phyloP scores from a whole-genome alignment of 208 protist species.

The Acanthamoeba healyi region DNA sequence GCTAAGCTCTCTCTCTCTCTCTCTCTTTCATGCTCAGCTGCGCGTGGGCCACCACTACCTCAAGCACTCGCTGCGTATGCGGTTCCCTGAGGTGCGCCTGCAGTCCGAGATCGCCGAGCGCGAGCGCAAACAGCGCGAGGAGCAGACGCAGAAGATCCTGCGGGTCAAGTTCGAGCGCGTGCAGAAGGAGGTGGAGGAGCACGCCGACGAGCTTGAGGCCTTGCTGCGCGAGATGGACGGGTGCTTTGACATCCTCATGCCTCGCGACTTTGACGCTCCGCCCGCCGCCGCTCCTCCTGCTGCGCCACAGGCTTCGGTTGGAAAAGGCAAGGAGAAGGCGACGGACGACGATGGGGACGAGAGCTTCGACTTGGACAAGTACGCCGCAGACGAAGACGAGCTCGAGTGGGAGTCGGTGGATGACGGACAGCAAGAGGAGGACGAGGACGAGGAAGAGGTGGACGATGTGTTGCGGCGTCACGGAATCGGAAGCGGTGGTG shows the following conservation, averaged over 20 bases:
- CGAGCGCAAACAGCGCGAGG: neutral
- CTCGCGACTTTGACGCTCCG: neutral
- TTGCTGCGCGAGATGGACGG: neutral
- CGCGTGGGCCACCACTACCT: constrained; percentile 30
- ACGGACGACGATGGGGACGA: neutral
- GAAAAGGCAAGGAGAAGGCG: constrained; percentile 1
- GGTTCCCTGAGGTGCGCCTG: constrained; percentile 19
- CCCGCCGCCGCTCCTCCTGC: neutral
- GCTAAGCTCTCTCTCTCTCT: neutral
- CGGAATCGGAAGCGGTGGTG: neutral
- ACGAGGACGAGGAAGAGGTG: neutral
- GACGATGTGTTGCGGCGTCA: constrained; percentile 30
- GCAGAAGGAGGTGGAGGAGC: neutral
- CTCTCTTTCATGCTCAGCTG: neutral
- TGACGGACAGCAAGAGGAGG: neutral
- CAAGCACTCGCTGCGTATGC: neutral
- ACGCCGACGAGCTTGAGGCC: neutral
- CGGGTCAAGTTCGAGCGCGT: constrained; percentile 10
- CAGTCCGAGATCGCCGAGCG: constrained; percentile 12
- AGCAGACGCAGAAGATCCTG: constrained; percentile 20
- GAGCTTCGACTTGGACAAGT: no score
- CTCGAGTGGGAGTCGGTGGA: constrained; percentile 21
- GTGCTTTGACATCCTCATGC: neutral
- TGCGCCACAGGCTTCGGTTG: neutral
- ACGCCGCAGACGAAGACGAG: neutral